Evolutionary conservation across 306 rosid genomes (phyloP), one percentile per base, ranked within the genome.

Genomic region (Casuarina cunninghamiana): DNA sequence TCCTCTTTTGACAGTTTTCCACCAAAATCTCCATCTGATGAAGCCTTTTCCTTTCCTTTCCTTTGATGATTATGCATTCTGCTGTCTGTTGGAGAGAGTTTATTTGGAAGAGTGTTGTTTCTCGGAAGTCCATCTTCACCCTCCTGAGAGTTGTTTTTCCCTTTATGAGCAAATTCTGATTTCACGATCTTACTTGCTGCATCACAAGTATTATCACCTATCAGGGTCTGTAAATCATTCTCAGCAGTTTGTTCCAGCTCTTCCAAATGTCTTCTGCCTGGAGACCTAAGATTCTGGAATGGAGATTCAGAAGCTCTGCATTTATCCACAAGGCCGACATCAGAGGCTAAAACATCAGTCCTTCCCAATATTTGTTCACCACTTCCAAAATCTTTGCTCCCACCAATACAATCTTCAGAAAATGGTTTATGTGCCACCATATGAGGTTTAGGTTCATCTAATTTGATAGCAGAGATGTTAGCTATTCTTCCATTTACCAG

Each of bases 21-120:
- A 68, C 84, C 75, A 26, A 50, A 69, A 71, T 88, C 75, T 53
- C 82, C 84, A 69, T 83, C 84, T 54, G 93, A 86, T 50, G 82
- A 68, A 37, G 83, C 84, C 83, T 90, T 85, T 66, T 88, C 97
- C 84, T 90, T 88, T 62, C 86, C 93, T 79, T 84, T 87, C 74
- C 80, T 82, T 73, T 17, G 81, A 68, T 69, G 16, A 81, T 16
- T 32, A 43, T 48, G 81, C 81, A 82, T 75, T 78, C 72, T 73
- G 75, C 91, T 78, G 69, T 80, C 83, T 62, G 84, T 78, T 2
- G 88, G 93, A 83, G 89, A 84, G 75, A 77, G 73, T 66, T 76
- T 60, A 67, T 45, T 86, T 21, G 78, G 78, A 82, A 75, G 69
- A 77, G 71, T 60, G 69, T 84, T 19, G 16, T 69, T 84, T 62